Evolutionary conservation across 2,329 filamentous ascomycete genomes (phyloP), one percentile per base, ranked within the genome.

Genomic region (Paradendryphiella salina): DNA sequence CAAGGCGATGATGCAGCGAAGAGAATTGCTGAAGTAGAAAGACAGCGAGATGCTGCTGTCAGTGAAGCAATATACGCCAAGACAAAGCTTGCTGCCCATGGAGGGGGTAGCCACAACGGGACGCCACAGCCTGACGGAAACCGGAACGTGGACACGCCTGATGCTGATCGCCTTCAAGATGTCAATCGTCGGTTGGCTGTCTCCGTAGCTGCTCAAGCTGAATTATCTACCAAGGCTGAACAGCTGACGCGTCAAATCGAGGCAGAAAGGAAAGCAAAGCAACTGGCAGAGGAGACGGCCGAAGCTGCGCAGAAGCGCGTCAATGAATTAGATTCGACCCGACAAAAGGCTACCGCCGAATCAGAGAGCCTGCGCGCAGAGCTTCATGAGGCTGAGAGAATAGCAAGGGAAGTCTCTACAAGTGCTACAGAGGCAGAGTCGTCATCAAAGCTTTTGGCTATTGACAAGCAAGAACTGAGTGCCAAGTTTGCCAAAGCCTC

Each of bases 31-130:
- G 92, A 96, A 70, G 88, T 95, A 1, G 94, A 99, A 71, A 92
- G 89, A 69, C 94, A 99, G 76, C 84, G 95, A 42, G 94, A 99
- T 73, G 86, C 88, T 33, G 94, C 94, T n/a, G 86, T 99, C 46
- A 89, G 87, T 63, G 95, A 99, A 75, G 94, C 94, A 1, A 88
- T 94, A 0, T 97, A 97, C 73, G 90, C 92, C 28, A 96, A 95
- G 69, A 91, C 95, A 2, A 96, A 90, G 69, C 78, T 96, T 43
- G 92, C 92, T 23, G 92, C 91, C 6, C 87, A 91, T 57, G 85
- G 82, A 31, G 80, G 80, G 20, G 80, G 80, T n/a, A 90, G 87
- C 61, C 81, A 85, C 43, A 79, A 79, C 34, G 78, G 79, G n/a
- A 82, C 80, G 5, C 79, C 80, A 5, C 77, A 79, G 50, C 77